These are phyloP conservation scores for Ballota nigra DNA, from an alignment of 257 asterid genomes.

Conservation along the genomic window DNA sequence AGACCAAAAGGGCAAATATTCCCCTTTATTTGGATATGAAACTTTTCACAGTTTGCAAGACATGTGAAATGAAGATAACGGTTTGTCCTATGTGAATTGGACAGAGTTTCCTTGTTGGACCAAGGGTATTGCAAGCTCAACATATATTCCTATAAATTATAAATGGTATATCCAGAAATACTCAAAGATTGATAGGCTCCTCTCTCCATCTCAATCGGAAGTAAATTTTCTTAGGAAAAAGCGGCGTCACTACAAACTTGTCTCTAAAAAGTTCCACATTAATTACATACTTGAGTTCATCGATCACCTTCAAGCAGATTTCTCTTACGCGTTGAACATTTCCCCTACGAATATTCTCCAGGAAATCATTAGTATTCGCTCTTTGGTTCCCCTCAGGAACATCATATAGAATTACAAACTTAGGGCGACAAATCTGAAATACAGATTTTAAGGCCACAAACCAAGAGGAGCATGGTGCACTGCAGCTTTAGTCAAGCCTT, in stretches of 20 bases:
- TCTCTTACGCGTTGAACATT: neutral
- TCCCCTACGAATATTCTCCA: neutral
- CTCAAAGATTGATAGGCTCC: too few species aligned
- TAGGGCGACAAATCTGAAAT: constrained; percentile 5
- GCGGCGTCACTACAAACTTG: too few species aligned
- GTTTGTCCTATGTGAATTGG: too few species aligned
- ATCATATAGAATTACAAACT: neutral
- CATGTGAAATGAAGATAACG: too few species aligned
- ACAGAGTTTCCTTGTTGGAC: too few species aligned
- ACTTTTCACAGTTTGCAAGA: too few species aligned
- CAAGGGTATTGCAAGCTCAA: too few species aligned
- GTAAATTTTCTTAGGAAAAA: neutral
- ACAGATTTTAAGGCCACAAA: neutral
- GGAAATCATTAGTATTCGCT: neutral
- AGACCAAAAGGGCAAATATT: too few species aligned
- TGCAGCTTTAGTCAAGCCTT: neutral
- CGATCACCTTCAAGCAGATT: neutral
- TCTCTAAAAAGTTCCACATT: too few species aligned
- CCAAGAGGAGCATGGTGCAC: neutral
- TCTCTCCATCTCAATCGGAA: neutral
- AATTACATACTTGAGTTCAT: neutral
- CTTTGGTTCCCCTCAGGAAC: neutral
- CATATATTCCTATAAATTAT: too few species aligned
- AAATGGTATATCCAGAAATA: too few species aligned
- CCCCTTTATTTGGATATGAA: too few species aligned